A percentile compares a stretch with the other conserved stretches of the same genome.
These are phyloP conservation scores for Monilinia laxa DNA, from an alignment of 2,329 filamentous ascomycete species.

Conservation along the genomic window DNA sequence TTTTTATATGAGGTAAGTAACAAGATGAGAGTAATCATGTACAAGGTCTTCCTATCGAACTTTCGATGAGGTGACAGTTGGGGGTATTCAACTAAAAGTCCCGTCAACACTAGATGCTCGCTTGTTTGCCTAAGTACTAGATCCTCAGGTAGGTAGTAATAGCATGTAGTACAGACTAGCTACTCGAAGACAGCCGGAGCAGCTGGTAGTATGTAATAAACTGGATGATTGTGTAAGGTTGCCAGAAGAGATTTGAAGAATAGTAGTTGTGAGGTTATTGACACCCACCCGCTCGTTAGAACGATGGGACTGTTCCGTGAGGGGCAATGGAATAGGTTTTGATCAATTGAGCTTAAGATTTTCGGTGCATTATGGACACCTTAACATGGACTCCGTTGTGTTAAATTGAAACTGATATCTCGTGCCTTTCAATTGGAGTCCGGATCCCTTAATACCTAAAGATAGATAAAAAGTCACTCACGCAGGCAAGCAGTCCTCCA, in stretches of 20 bases:
- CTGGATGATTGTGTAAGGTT: not conserved
- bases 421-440: not conserved
- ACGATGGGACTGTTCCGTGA: not conserved
- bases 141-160: not conserved
- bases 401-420: not conserved
- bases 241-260: not conserved
- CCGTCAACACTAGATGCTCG: too few relatives aligned
- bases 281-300: not conserved
- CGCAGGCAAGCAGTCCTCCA: slow-evolving; percentile 77
- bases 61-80: not conserved
- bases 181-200: not conserved
- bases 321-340: not conserved
- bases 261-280: not conserved
- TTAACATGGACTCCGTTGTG: not conserved
- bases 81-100: not conserved
- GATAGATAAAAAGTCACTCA: slow-evolving; percentile 48
- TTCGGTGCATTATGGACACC: not conserved
- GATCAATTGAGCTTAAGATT: not conserved
- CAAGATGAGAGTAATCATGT: not conserved
- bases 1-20: not conserved
- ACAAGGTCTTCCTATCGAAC: not conserved
- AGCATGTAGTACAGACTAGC: not conserved
- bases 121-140: too few relatives aligned
- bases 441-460: not conserved
- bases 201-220: not conserved